Percentiles rank a stretch among this genome's conserved stretches.
These are phyloP conservation scores for Lasiosphaeriaceae sp. DNA, from an alignment of 495 filamentous ascomycete species.

Conservation along the genomic window DNA sequence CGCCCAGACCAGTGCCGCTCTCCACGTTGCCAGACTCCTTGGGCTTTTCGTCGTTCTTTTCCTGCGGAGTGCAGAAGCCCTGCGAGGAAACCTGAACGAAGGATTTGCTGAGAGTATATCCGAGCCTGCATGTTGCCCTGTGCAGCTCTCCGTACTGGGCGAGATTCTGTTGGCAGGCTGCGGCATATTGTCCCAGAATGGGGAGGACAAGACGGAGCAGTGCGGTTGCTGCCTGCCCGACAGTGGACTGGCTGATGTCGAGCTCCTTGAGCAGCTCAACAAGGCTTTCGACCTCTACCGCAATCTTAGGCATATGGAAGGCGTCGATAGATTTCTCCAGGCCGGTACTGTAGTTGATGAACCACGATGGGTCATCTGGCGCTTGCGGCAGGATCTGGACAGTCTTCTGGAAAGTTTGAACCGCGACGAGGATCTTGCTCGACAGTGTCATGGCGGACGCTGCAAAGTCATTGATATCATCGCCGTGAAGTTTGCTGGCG, in stretches of 20 bases:
- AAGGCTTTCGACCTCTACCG: conserved; percentile 39
- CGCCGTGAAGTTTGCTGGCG: conserved; percentile 13
- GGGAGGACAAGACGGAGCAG: conserved; percentile 66
- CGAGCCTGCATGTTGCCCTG: conserved; percentile 64
- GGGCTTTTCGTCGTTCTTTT: conserved; percentile 63
- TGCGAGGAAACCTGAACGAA: conserved; percentile 73
- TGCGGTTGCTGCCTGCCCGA: conserved; percentile 48
- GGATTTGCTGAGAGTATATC: conserved; percentile 66
- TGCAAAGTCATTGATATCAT: conserved; percentile 24
- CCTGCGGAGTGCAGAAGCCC: conserved; percentile 86
- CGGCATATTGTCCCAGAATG: conserved; percentile 68
- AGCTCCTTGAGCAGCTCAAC: conserved; percentile 47
- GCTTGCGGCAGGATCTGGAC: conserved; percentile 29
- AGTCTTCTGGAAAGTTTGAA: conserved; percentile 63
- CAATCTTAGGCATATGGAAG: conserved; percentile 55
- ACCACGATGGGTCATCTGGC: conserved; percentile 58
- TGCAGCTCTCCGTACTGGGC: conserved; percentile 56
- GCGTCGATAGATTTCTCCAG: conserved; percentile 54
- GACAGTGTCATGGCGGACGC: conserved; percentile 57
- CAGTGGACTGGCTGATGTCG: conserved; percentile 34
- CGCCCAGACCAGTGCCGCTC: conserved; percentile 91
- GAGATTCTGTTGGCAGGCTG: conserved; percentile 53
- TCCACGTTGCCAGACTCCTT: conserved; percentile 74
- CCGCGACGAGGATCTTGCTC: conserved; percentile 62
- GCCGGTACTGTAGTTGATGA: conserved; percentile 56